Base-by-base conservation (phyloP, 305 asterid genomes). In the Plantago coronopus region DNA sequence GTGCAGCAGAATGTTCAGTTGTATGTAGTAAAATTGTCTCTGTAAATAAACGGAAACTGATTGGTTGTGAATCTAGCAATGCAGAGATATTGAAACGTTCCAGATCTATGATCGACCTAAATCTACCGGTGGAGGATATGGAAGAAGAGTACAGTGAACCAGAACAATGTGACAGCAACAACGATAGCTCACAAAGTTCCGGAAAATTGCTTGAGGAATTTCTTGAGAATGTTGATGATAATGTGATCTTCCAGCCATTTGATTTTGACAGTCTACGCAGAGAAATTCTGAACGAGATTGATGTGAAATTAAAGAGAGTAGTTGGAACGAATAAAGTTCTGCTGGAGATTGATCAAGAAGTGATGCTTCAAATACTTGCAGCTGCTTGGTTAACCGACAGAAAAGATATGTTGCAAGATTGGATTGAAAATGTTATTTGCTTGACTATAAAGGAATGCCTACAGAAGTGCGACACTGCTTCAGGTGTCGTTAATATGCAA, bases 291-390 rank as follows among this genome's bases (percentile, higher is more conserved):
- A 83, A 72, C 62, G 77, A 76, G 31, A 81, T 91, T 34, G 77
- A 77, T 64, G 49, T 18, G 21, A 57, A 69, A 43, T 72, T 91
- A 59, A 77, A 69, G 76, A 72, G 69, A 65, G 58, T 59, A 23
- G 72, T 64, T 47, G 91, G 94, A 31, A 31, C 38, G 58, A 34
- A 55, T 42, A 59, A 65, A 22, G 15, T 61, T 42, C 19, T 53
- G 17, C 82, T 93, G 44, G 96, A 83, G 65, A 85, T 93, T 13
- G 87, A 87, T 55, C 68, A 72, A 45, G 85, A 76, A 50, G 85
- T 77, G 43, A 69, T 93, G 80, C 62, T 59, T 37, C 99, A 89
- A 80, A 81, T 89, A 17, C 84, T 89, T 14, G 97, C 96, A 12
- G 96, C 96, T 17, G 76, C 78, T 69, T 89, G 94, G 95, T 19